Evolutionary conservation across 108 stramenopile species (phyloP).

Genomic region (Cyclostephanos tholiformis): DNA sequence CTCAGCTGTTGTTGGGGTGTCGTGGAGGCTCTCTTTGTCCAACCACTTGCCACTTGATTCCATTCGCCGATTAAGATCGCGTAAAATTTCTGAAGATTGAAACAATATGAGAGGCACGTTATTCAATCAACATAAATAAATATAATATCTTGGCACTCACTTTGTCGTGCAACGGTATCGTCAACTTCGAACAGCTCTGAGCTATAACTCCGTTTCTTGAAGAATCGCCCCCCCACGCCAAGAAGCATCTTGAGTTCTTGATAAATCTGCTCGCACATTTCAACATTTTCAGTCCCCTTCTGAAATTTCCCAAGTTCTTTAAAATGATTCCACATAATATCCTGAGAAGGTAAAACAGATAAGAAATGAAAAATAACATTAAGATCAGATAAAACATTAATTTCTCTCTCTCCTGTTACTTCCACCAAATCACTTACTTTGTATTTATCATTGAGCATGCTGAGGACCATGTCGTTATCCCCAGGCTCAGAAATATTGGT

Average conservation of each 20-base stretch:
- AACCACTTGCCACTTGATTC: conserved; percentile 8
- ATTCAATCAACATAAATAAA: conserved; percentile 2
- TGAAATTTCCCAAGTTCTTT: conserved; percentile 15
- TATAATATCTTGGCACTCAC: conserved; percentile 1
- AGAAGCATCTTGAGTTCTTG: conserved; percentile 8
- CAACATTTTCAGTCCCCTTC: conserved; percentile 6
- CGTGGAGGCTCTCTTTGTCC: not conserved
- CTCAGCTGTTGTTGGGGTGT: not conserved
- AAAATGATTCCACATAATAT: conserved; percentile 25
- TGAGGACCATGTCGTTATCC: conserved; percentile 15
- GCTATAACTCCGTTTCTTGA: conserved; percentile 17
- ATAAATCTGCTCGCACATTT: conserved; percentile 2
- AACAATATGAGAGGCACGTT: not conserved
- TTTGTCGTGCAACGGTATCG: conserved; percentile 2
- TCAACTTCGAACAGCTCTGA: conserved; percentile 16
- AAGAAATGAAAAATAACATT: not conserved
- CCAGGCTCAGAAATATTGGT: not conserved
- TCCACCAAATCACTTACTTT: not conserved
- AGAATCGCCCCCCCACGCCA: conserved; percentile 18
- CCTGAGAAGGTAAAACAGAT: conserved; percentile 5
- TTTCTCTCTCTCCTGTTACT: not conserved
- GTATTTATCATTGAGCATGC: conserved; percentile 22
- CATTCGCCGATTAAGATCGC: conserved; percentile 18
- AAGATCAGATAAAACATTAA: not conserved
- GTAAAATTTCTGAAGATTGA: conserved; percentile 1